These are phyloP conservation scores for Solanum peruvianum DNA, from an alignment of 257 asterid genomes.

Conservation along the genomic window DNA sequence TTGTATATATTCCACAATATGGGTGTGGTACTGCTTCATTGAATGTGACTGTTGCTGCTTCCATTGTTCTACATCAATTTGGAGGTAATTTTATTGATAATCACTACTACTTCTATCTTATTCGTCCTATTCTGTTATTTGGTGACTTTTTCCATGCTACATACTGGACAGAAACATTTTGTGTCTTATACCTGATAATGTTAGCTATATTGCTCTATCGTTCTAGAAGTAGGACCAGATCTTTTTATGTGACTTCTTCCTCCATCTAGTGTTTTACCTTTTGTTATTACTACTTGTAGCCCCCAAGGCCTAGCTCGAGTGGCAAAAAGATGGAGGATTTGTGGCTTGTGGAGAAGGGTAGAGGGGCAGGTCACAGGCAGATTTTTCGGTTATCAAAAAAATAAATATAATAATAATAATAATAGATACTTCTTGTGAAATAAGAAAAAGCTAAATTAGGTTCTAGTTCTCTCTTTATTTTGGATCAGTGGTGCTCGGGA, in stretches of 20 bases:
- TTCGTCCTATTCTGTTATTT: not conserved
- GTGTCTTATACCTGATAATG: not conserved
- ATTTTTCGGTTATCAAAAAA: no score
- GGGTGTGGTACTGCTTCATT: conserved; percentile 95
- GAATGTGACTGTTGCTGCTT: conserved; percentile 93
- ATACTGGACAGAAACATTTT: not conserved
- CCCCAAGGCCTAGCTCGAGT: no score
- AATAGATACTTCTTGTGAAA: not conserved
- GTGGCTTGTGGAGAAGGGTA: no score
- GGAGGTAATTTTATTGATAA: conserved; percentile 36
- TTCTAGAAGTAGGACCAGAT: not conserved
- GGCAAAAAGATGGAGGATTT: no score
- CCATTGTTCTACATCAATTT: conserved; percentile 84
- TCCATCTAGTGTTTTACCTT: not conserved
- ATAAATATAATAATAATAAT: no score
- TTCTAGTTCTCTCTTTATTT: not conserved
- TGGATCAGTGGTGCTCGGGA: not conserved
- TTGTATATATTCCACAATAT: conserved; percentile 91
- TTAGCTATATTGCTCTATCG: not conserved
- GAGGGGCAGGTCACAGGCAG: no score
- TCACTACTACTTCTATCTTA: not conserved
- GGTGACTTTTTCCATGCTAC: not conserved
- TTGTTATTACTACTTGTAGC: not conserved
- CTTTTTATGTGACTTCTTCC: not conserved
- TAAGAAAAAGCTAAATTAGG: not conserved